A percentile compares a stretch with the other conserved stretches of the same genome.
These are phyloP conservation scores for Monilinia fructigena DNA, from an alignment of 2,329 filamentous ascomycete species.

Conservation along the genomic window DNA sequence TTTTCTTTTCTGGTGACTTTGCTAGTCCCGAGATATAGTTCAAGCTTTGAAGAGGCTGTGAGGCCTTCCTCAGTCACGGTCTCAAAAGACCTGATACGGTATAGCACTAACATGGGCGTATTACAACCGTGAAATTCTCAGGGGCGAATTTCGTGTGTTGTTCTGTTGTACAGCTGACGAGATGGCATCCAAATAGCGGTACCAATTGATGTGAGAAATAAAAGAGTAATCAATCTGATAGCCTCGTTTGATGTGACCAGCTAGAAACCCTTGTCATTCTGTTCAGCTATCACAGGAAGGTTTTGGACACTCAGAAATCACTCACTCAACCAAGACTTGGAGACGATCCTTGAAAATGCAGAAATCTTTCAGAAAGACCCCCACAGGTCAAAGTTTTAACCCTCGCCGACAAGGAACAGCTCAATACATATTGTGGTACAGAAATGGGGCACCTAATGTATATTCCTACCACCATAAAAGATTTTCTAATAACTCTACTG, in stretches of 20 bases:
- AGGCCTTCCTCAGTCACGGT: too few species aligned
- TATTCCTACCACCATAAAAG: conserved; percentile 46
- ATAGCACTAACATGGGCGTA: conserved; percentile 16
- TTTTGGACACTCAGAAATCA: background rate
- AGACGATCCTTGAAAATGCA: background rate
- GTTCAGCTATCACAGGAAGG: conserved; percentile 12
- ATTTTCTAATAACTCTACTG: conserved; percentile 38
- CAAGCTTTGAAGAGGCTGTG: too few species aligned
- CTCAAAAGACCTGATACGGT: too few species aligned
- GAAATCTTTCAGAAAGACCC: conserved; percentile 15
- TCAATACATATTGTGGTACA: conserved; percentile 39
- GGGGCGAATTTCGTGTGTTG: conserved; percentile 43
- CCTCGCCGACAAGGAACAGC: background rate
- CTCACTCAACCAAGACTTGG: background rate
- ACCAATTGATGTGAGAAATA: conserved; percentile 39
- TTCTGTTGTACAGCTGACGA: conserved; percentile 41
- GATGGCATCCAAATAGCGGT: conserved; percentile 45
- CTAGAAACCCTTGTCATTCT: conserved; percentile 1
- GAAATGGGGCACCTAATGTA: conserved; percentile 42
- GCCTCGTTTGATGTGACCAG: background rate
- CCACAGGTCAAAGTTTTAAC: background rate
- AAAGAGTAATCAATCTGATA: conserved; percentile 29
- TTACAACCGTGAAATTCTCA: conserved; percentile 35
- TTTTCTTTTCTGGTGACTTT: too few species aligned
- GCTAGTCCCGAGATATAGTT: too few species aligned